A percentile compares a stretch with the other conserved stretches of the same genome.
Evolutionary conservation across 352 stramenopile species (phyloP).

Genomic region (Peronospora belbahrii): DNA sequence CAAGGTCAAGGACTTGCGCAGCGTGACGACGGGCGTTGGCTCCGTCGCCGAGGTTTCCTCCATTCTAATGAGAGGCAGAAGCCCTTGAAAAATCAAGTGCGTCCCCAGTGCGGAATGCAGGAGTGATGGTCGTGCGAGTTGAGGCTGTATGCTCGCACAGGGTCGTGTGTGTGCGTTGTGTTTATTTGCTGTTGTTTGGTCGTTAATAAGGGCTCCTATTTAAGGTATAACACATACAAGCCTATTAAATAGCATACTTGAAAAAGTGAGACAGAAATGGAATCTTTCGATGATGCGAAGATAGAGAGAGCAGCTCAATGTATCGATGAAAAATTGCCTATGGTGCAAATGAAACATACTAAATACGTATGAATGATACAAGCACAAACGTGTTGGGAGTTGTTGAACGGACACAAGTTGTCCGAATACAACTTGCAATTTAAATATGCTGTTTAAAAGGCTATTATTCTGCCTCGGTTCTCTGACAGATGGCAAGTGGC

Average conservation of each 20-base stretch:
- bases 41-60: conserved; percentile 13
- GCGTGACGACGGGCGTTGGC: conserved; percentile 2
- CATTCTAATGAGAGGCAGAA: conserved; percentile 5
- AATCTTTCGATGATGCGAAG: background rate
- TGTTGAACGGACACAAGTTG: background rate
- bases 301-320: conserved; percentile 17
- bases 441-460: conserved; percentile 5
- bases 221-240: background rate
- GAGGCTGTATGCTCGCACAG: background rate
- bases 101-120: conserved; percentile 16
- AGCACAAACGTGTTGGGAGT: background rate
- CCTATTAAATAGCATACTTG: conserved; percentile 1
- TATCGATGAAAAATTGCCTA: conserved; percentile 6
- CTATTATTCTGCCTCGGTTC: conserved; percentile 3
- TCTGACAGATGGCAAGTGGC: conserved; percentile 6
- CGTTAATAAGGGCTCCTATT: conserved; percentile 9
- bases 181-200: conserved; percentile 12
- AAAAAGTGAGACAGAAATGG: conserved; percentile 1
- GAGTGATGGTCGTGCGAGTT: conserved; percentile 21
- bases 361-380: background rate
- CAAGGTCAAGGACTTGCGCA: conserved; percentile 24
- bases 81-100: background rate
- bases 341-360: background rate
- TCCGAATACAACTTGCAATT: background rate
- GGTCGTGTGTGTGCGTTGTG: background rate